Conservation (phyloP, 108 stramenopile genomes). For the Nitzschia putrida region DNA sequence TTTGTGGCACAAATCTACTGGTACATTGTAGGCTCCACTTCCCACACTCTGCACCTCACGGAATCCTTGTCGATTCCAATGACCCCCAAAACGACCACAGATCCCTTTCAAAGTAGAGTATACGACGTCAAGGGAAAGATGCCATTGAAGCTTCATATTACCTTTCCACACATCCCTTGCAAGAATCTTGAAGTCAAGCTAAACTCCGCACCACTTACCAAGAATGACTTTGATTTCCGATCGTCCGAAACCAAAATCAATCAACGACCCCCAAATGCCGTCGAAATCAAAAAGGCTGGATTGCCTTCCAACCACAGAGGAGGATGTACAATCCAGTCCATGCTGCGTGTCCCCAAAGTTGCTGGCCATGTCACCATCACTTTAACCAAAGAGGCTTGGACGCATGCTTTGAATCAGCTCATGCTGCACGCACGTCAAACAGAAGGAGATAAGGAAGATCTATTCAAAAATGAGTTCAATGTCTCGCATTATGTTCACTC, state of each 20-base stretch:
- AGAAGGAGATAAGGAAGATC: slow-evolving; percentile 15
- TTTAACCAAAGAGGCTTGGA: slow-evolving; percentile 42
- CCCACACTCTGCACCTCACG: slow-evolving; percentile 69
- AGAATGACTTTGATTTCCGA: slow-evolving; percentile 15
- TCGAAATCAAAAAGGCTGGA: slow-evolving; percentile 26
- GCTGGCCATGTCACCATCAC: slow-evolving; percentile 46
- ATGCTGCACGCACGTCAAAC: slow-evolving; percentile 15
- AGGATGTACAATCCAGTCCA: slow-evolving; percentile 52
- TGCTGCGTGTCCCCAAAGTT: slow-evolving; percentile 42
- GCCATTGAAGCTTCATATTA: slow-evolving; percentile 57
- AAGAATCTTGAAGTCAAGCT: slow-evolving; percentile 59
- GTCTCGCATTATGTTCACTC: slow-evolving; percentile 74
- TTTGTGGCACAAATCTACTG: slow-evolving; percentile 68
- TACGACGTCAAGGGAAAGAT: slow-evolving; percentile 40
- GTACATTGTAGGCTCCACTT: slow-evolving; percentile 54
- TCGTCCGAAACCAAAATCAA: slow-evolving; percentile 14
- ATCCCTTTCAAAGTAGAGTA: slow-evolving; percentile 23
- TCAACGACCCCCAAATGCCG: slow-evolving; percentile 20
- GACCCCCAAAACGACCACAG: slow-evolving; percentile 31
- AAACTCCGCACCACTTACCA: slow-evolving; percentile 45
- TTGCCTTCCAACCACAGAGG: slow-evolving; percentile 7
- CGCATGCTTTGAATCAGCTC: slow-evolving; percentile 20
- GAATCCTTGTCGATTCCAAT: slow-evolving; percentile 52
- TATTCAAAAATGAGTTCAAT: slow-evolving; percentile 28
- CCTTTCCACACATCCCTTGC: slow-evolving; percentile 76